Base-by-base conservation (phyloP, 257 asterid genomes). In the Solanum phureja region DNA sequence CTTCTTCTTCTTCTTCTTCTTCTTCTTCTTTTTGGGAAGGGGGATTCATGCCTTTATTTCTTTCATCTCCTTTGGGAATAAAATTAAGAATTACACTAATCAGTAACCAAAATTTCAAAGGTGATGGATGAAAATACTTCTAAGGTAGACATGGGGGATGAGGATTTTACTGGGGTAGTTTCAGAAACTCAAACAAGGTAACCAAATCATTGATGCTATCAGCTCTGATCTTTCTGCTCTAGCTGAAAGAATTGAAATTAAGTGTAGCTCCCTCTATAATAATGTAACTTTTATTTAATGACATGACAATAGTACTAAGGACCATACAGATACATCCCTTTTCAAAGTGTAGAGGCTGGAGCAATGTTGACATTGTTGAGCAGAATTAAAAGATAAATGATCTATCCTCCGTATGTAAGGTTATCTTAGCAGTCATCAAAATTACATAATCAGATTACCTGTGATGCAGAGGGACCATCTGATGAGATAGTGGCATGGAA, bases 401-500 rank as follows among this genome's bases (percentile, higher is more conserved):
- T 82, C 60, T 46, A 27, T 46, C 85, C 68, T 81, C 18, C 6
- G 0, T 27, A 9, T 8, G 40, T 16, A 24, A 42, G 38, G 29
- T 24, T 79, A 24, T 40, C 64, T 24, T 77, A 24, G 14, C 64
- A 77, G 13, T 77, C 24, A 77, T 77, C 84, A 24, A 58, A 77
- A 77, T 24, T 38, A 13, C 35, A 77, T 40, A 79, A 79, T 79
- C 82, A 37, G 87, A 40, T 31, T 91, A 97, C 99, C 98, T 95
- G 98, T 1, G 96, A 92, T 88, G 99, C 98, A 35, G 87, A 90
- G n/a, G 98, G 99, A 40, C 97, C 95, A 19, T 94, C 96, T 0
- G 99, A 97, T 75, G 95, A 92, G 87, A 97, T 92, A 10, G 95
- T 92, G 73, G 99, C 99, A 87, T 96, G 99, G 84, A 96, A 96